A percentile compares a stretch with the other conserved stretches of the same genome.
Evolutionary conservation across 2,329 filamentous ascomycete species (phyloP).

Genomic region (Ceratocystis diversiconidia): DNA sequence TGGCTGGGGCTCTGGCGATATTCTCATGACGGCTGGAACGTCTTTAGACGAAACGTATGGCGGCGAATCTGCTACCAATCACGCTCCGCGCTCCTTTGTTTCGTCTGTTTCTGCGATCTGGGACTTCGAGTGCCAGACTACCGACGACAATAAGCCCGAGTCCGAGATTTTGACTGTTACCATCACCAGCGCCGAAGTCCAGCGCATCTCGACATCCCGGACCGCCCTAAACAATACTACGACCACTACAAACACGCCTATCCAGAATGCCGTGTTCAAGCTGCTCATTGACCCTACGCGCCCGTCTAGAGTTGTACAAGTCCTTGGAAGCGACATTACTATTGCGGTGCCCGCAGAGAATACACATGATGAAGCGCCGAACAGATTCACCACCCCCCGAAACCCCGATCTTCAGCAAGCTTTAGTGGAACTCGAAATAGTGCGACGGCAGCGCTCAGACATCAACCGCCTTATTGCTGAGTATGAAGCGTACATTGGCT

Average conservation of each 20-base stretch:
- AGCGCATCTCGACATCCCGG: slow-evolving; percentile 9
- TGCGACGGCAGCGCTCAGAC: slow-evolving; percentile 12
- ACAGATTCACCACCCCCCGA: slow-evolving; percentile 11
- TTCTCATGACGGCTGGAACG: not conserved
- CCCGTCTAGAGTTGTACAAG: slow-evolving; percentile 13
- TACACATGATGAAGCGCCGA: not conserved
- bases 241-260: slow-evolving; percentile 1
- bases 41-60: not conserved
- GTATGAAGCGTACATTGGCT: slow-evolving; percentile 17
- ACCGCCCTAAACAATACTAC: slow-evolving; percentile 10
- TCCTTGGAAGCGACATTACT: slow-evolving; percentile 13
- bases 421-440: slow-evolving; percentile 15
- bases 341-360: slow-evolving; percentile 10
- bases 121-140: slow-evolving; percentile 16
- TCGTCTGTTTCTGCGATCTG: slow-evolving; percentile 9
- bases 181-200: slow-evolving; percentile 10
- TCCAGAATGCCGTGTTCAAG: slow-evolving; percentile 17
- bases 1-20: slow-evolving; percentile 13
- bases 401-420: slow-evolving; percentile 15
- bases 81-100: not conserved
- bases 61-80: not conserved
- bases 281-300: slow-evolving; percentile 15
- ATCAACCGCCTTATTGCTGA: slow-evolving; percentile 9
- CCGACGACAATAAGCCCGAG: not conserved
- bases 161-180: slow-evolving; percentile 16